A percentile compares a stretch with the other conserved stretches of the same genome.
These are phyloP conservation scores for Solidago caesia DNA, from an alignment of 129 eudicot genomes.

Conservation along the genomic window DNA sequence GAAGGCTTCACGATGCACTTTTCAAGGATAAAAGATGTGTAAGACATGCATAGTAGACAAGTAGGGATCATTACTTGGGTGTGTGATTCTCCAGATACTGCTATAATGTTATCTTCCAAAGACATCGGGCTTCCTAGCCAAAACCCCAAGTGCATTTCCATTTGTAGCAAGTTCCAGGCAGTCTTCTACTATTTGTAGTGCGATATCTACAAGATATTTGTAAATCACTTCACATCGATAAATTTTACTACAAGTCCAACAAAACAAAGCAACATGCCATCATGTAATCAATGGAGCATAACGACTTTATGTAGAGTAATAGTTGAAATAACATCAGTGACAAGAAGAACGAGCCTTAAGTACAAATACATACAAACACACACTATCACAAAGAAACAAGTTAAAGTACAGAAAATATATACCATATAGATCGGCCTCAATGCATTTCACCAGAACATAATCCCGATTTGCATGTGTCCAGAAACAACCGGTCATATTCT, in stretches of 20 bases:
- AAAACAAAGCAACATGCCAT: not conserved
- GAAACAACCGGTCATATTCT: not conserved
- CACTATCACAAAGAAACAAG: too few species aligned
- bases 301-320: too few species aligned
- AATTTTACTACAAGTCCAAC: not conserved
- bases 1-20: too few species aligned
- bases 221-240: not conserved
- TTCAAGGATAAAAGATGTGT: not conserved
- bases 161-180: conserved; percentile 1
- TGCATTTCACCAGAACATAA: conserved; percentile 20
- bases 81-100: not conserved
- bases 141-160: not conserved
- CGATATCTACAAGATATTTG: conserved; percentile 19
- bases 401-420: too few species aligned
- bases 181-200: conserved; percentile 15
- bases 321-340: too few species aligned
- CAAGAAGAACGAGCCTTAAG: too few species aligned
- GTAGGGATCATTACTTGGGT: not conserved
- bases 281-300: too few species aligned
- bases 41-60: not conserved
- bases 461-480: conserved; percentile 23
- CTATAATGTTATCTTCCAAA: not conserved
- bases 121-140: not conserved
- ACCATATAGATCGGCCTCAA: conserved; percentile 20
- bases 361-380: too few species aligned